Conservation (phyloP, 2,329 filamentous ascomycete genomes). For the Ceratocystis variospora region DNA sequence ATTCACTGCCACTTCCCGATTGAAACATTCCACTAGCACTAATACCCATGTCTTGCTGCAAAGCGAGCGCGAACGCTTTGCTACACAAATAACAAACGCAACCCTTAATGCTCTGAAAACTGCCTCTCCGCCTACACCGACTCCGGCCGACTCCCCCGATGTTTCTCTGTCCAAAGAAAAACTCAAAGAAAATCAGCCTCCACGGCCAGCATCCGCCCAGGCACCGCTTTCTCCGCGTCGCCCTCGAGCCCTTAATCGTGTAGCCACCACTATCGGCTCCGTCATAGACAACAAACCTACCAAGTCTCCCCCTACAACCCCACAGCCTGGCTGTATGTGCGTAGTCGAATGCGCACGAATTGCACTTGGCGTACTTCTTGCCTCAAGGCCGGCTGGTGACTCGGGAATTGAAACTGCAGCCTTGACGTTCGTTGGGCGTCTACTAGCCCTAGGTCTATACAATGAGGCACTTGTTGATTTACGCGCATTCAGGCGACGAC, state of each 20-base stretch:
- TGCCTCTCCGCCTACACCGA: constrained; percentile 26
- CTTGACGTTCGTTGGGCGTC: constrained; percentile 52
- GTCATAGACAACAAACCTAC: constrained; percentile 25
- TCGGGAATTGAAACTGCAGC: constrained; percentile 62
- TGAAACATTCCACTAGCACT: constrained; percentile 23
- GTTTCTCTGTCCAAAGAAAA: neutral
- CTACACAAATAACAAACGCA: constrained; percentile 59
- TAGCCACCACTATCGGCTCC: constrained; percentile 37
- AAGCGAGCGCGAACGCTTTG: constrained; percentile 51
- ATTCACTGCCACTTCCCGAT: constrained; percentile 24
- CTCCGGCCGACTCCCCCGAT: neutral
- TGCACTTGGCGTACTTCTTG: constrained; percentile 48
- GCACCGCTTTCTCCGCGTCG: constrained; percentile 44
- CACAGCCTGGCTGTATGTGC: constrained; percentile 37
- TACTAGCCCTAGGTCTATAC: constrained; percentile 50
- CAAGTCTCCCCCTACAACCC: constrained; percentile 23
- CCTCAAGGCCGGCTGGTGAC: constrained; percentile 24
- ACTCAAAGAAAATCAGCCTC: constrained; percentile 6
- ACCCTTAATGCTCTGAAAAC: constrained; percentile 56
- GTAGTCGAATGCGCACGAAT: constrained; percentile 55
- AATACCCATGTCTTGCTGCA: constrained; percentile 30
- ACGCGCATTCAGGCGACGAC: constrained; percentile 46
- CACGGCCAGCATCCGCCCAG: constrained; percentile 12
- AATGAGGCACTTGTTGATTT: constrained; percentile 58
- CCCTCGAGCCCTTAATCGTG: constrained; percentile 46